Percentiles rank a stretch among this genome's conserved stretches.
Conservation (phyloP, 139 green algal species). For the Klebsormidium nitens region DNA sequence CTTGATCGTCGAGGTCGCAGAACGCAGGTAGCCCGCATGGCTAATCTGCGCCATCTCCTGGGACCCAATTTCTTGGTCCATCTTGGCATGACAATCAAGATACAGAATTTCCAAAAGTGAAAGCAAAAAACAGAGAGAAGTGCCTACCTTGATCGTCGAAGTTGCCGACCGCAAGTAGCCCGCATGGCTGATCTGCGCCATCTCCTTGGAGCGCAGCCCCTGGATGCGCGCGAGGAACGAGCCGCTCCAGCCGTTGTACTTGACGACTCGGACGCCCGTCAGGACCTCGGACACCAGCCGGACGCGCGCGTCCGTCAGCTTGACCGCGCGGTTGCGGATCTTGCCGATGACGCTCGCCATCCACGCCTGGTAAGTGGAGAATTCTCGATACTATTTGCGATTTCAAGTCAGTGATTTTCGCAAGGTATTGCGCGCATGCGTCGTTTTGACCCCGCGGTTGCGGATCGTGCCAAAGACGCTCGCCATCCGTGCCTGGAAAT, state of each 20-base stretch:
- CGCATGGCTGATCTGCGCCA: constrained; percentile 14
- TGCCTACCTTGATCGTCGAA: constrained; percentile 22
- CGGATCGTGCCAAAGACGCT: constrained; percentile 9
- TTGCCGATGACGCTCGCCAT: constrained; percentile 11
- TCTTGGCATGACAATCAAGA: too few species aligned
- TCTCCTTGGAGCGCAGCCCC: constrained; percentile 9
- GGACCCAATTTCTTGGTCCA: too few species aligned
- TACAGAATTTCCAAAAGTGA: too few species aligned
- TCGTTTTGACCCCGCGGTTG: constrained; percentile 12
- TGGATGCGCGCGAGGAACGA: constrained; percentile 23
- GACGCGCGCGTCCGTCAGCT: constrained; percentile 26
- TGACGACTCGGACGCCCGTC: constrained; percentile 16
- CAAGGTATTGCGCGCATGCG: constrained; percentile 15
- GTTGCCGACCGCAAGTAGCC: constrained; percentile 25
- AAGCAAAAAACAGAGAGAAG: too few species aligned
- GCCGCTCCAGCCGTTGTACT: constrained; percentile 24
- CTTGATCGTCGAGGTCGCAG: constrained; percentile 26
- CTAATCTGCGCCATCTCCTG: constrained; percentile 18
- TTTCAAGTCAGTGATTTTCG: too few species aligned
- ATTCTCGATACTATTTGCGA: too few species aligned
- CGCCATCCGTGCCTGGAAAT: constrained; percentile 20
- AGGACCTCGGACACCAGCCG: constrained; percentile 26
- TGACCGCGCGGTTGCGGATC: constrained; percentile 15
- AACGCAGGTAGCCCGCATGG: constrained; percentile 22
- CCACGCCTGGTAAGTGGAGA: too few species aligned